Conservation (phyloP, 2,329 filamentous ascomycete genomes). For the Diaporthe sp. region DNA sequence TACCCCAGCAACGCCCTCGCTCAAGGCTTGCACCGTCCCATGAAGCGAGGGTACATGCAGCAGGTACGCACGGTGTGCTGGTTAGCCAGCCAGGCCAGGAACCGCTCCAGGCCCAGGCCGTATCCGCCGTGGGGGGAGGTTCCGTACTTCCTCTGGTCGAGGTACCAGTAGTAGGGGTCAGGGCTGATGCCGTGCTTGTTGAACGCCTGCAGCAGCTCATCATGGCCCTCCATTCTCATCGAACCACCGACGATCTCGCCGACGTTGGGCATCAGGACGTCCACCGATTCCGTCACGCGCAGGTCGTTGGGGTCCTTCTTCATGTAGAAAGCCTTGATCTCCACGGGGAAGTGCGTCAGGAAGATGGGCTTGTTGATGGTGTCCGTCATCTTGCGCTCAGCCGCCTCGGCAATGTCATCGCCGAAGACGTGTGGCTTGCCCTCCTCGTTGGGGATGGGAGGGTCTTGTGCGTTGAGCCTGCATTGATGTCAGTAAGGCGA, state of each 20-base stretch:
- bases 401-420: constrained; percentile 97
- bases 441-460: constrained; percentile 88
- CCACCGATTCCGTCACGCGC: constrained; percentile 92
- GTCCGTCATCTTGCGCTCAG: constrained; percentile 97
- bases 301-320: constrained; percentile 82
- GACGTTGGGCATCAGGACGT: constrained; percentile 88
- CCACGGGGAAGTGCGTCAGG: constrained; percentile 94
- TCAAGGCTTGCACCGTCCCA: constrained; percentile 82
- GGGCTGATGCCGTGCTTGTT: constrained; percentile 87
- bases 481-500: constrained; percentile 48
- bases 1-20: not conserved
- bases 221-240: constrained; percentile 94
- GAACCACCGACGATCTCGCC: constrained; percentile 96
- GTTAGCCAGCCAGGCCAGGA: constrained; percentile 72
- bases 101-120: constrained; percentile 89
- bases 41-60: constrained; percentile 83
- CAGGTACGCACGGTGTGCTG: constrained; percentile 73
- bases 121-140: constrained; percentile 93
- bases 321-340: constrained; percentile 99
- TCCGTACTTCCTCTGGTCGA: constrained; percentile 96
- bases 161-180: constrained; percentile 97
- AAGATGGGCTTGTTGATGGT: constrained; percentile 95
- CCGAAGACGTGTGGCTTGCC: constrained; percentile 90
- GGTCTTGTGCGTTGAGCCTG: constrained; percentile 88
- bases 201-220: constrained; percentile 90